phyloP scores from a whole-genome alignment of 805 yeast genomes.

The Saccharomycopsis oosterbeekiorum region DNA sequence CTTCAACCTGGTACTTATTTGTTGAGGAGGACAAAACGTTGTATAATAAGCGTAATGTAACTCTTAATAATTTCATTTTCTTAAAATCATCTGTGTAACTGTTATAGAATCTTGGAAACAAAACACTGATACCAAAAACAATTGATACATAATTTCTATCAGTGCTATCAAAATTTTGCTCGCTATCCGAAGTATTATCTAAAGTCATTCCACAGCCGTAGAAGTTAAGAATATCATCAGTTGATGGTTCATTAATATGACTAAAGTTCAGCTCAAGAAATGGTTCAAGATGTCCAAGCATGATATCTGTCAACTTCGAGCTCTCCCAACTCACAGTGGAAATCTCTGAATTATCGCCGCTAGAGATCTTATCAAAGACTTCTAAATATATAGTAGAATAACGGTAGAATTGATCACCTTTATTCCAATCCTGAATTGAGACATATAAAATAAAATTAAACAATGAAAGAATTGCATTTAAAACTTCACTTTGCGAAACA shows the following conservation, averaged over 20 bases:
- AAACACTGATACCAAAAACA: conserved; percentile 35
- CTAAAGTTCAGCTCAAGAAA: neutral
- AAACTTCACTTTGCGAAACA: neutral
- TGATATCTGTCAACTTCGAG: neutral
- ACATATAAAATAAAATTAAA: neutral
- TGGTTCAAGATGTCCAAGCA: neutral
- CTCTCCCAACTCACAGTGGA: neutral
- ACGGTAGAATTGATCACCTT: conserved; percentile 1
- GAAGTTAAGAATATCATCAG: conserved; percentile 1
- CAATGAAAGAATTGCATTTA: neutral
- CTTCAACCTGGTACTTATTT: conserved; percentile 59
- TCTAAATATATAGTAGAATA: conserved; percentile 5
- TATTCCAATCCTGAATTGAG: neutral
- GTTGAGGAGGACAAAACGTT: conserved; percentile 36
- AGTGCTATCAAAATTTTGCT: neutral
- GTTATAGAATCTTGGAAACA: conserved; percentile 30
- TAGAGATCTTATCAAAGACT: conserved; percentile 6
- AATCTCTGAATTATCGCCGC: neutral
- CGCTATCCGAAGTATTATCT: neutral
- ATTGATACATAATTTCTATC: conserved; percentile 21
- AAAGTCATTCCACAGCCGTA: conserved; percentile 1
- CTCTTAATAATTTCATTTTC: conserved; percentile 31
- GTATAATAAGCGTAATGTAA: conserved; percentile 44
- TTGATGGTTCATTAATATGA: neutral
- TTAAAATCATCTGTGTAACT: conserved; percentile 25